A percentile compares a stretch with the other conserved stretches of the same genome.
Conservation (phyloP, 2,329 filamentous ascomycete genomes). For the Boeremia exigua region DNA sequence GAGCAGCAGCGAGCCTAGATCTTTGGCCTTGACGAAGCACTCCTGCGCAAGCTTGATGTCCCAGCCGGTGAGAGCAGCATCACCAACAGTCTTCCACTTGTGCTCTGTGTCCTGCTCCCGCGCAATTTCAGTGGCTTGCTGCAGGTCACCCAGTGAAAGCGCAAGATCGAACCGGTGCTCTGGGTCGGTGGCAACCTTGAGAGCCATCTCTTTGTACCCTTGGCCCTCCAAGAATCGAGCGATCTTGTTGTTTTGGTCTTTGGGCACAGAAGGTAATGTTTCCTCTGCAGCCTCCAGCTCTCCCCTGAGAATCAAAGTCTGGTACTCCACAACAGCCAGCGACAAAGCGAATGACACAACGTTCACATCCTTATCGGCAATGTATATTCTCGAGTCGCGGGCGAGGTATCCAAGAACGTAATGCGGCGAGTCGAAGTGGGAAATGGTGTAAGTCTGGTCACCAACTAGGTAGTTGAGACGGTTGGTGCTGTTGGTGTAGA, state of each 20-base stretch:
- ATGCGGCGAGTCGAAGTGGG: conserved; percentile 94
- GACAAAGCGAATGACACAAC: conserved; percentile 91
- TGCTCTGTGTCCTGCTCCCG: conserved; percentile 86
- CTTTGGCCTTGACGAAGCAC: conserved; percentile 90
- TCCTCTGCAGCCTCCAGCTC: conserved; percentile 92
- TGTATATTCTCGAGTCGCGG: conserved; percentile 91
- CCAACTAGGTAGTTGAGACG: conserved; percentile 97
- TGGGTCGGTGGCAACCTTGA: conserved; percentile 91
- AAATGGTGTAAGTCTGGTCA: conserved; percentile 96
- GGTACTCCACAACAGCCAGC: conserved; percentile 92
- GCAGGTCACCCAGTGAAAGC: conserved; percentile 79
- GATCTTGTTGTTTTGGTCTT: conserved; percentile 97
- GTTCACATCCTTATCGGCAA: conserved; percentile 93
- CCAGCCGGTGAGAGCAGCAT: conserved; percentile 86
- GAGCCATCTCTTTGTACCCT: conserved; percentile 92
- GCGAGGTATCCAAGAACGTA: conserved; percentile 96
- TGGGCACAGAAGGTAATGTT: conserved; percentile 80
- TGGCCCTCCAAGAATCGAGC: conserved; percentile 97
- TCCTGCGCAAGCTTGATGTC: conserved; percentile 87
- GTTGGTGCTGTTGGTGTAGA: conserved; percentile 97
- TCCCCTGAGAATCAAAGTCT: conserved; percentile 90
- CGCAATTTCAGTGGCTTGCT: conserved; percentile 85
- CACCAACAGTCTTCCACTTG: conserved; percentile 98
- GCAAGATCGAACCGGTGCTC: conserved; percentile 98
- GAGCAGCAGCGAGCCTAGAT: conserved; percentile 86